Evolutionary conservation across 495 filamentous ascomycete species (phyloP), one percentile per base, ranked within the genome.

Genomic region (Collariella sp.): DNA sequence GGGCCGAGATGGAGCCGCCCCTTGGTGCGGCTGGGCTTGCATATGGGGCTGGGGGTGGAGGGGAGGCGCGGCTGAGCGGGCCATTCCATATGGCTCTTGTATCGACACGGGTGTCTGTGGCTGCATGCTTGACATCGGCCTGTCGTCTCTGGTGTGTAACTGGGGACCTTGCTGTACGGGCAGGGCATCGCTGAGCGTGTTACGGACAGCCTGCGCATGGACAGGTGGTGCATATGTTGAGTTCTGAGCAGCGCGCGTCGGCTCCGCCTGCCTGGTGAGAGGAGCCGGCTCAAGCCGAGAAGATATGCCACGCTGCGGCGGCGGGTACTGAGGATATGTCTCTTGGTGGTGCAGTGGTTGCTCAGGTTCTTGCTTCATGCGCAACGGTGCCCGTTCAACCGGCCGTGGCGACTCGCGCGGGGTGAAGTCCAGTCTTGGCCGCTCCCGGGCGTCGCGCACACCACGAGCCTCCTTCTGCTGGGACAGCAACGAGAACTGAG

Each of bases 361-460:
- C 31, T 76, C 73, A 1, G 67, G 71, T 50, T 77, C 75, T 53
- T 74, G 72, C 58, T 76, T 76, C 38, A 74, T 67, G 16, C 69
- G 70, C 44, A 70, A 42, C 36, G 60, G 51, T 16, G 56, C 56
- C 46, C 64, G 59, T 48, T 68, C 61, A 4, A 54, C 54, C 12
- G 60, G 66, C 38, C 61, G 56, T 39, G 60, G 55, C n/a, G 70
- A 63, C 35, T 70, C 65, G 44, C 64, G 61, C 33, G 51, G 63
- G 52, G 34, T 52, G 31, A 56, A 54, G 31, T 62, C 65, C 54
- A 55, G 54, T 54, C 54, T 60, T 16, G 62, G 60, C 5, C 71
- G 67, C 22, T 68, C 54, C 3, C 68, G 63, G 12, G 56, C 57
- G 56, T 64, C 41, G 42, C 61, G 53, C 36, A 36, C 24, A 10